Base-by-base conservation (phyloP, 768 basidiomycete species). In the Tulasnella sp. region DNA sequence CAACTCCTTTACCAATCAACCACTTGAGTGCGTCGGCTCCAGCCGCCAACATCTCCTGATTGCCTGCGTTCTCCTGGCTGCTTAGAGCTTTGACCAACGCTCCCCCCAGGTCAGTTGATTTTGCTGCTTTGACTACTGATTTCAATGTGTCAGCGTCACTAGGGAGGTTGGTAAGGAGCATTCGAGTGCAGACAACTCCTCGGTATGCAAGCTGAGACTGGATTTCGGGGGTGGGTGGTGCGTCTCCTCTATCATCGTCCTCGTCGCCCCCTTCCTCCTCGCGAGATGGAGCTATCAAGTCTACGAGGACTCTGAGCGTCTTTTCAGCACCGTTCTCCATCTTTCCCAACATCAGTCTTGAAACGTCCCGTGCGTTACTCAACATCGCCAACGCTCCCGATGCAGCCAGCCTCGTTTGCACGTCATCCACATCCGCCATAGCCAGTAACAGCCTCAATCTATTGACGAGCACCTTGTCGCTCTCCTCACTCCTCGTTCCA, bases 351-450 rank as follows among this genome's bases (percentile, higher is more conserved):
- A 87, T 85, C 7, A 84, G 82, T 82, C 94, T 95, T 15, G 90
- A 90, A 40, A 85, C 85, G 0, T 87, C 86, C 9, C 79, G 77
- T 0, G 90, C 88, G 35, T 87, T 86, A 0, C 92, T 92, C 76
- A 99, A 84, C 39, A 91, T 91, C 5, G 97, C 95, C 55, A 98
- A 85, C 3, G 95, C 93, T 23, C 96, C 97, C 0, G 93, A 91
- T 0, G 96, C 94, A n/a, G 97, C 97, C 20, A 94, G 83, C 44
- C 93, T 89, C 3, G 97, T 99, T 9, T 89, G 89, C 11, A 91
- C 74, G 84, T 99, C 98, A 35, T 95, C 91, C 18, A 94, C 90
- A 80, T 96, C 92, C 2, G 93, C 92, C 69, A 99, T 85, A 5
- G 96, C 95, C 55, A 97, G 83, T 29, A 99, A 84, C 48, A 98